phyloP scores from a whole-genome alignment of 2,329 filamentous ascomycete species.

The Samsoniella hepiali region DNA sequence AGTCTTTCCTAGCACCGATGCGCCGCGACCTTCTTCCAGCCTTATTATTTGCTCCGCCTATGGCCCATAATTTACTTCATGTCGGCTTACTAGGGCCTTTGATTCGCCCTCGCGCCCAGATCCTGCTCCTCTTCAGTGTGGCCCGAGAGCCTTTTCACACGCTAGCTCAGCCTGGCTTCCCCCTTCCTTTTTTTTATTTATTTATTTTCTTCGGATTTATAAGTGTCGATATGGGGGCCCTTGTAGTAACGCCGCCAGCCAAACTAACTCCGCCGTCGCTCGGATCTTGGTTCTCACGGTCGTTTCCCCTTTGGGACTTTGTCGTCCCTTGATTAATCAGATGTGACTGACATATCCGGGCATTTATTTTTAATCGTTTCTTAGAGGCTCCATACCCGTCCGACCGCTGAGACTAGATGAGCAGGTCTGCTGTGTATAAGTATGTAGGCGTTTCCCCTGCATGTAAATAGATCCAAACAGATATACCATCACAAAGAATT shows the following conservation, averaged over 20 bases:
- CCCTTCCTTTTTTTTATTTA: neutral
- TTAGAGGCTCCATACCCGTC: neutral
- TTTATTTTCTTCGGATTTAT: constrained; percentile 1
- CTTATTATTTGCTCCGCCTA: neutral
- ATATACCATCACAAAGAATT: neutral
- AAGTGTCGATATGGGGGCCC: neutral
- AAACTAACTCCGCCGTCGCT: constrained; percentile 4
- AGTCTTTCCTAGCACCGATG: neutral
- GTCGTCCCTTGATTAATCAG: constrained; percentile 10
- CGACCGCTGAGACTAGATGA: neutral
- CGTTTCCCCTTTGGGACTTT: neutral
- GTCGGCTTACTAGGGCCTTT: neutral
- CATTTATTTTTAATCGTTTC: neutral
- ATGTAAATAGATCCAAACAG: neutral
- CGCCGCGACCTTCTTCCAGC: neutral
- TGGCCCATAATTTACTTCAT: neutral
- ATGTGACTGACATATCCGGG: neutral
- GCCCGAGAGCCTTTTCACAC: neutral
- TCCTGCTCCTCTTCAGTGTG: neutral
- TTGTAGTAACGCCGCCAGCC: neutral
- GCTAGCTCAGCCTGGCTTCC: neutral
- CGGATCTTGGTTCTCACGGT: neutral
- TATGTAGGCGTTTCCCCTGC: neutral
- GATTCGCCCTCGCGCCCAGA: neutral
- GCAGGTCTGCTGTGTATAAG: neutral